Percentiles rank a stretch among this genome's conserved stretches.
These are phyloP conservation scores for Chamaecyparis obtusa DNA, from an alignment of 75 land plant genomes.

Conservation along the genomic window DNA sequence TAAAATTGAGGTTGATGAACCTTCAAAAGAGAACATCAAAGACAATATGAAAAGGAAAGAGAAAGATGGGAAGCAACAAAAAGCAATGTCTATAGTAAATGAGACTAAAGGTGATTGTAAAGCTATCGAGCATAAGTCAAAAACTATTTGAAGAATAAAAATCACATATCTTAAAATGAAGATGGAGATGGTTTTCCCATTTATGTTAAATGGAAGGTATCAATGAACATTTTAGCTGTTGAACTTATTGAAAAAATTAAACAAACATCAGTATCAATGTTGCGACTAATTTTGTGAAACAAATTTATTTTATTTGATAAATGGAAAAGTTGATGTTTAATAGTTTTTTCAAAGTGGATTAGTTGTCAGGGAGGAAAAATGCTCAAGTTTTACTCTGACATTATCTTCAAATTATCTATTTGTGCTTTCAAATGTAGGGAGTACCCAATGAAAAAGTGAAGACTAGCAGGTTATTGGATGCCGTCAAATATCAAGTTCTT, in stretches of 20 bases:
- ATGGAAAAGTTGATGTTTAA: too few species aligned
- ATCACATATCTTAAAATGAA: constrained; percentile 53
- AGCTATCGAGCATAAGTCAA: neutral
- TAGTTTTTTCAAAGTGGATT: too few species aligned
- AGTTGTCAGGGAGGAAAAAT: too few species aligned
- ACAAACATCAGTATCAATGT: too few species aligned
- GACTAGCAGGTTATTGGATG: too few species aligned
- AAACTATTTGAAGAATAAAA: neutral
- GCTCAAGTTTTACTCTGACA: too few species aligned
- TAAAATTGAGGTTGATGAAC: constrained; percentile 35
- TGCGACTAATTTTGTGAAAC: too few species aligned
- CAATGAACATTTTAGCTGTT: constrained; percentile 10
- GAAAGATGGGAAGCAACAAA: neutral
- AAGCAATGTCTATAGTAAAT: neutral
- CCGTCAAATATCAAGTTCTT: too few species aligned
- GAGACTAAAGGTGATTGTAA: neutral
- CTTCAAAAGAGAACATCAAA: constrained; percentile 18
- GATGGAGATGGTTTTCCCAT: constrained; percentile 95
- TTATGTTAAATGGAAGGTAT: constrained; percentile 8
- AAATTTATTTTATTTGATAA: too few species aligned
- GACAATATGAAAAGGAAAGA: neutral
- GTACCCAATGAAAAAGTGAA: too few species aligned
- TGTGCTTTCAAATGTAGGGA: too few species aligned
- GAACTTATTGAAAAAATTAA: constrained; percentile 12
- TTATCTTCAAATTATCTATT: too few species aligned